These are phyloP conservation scores for Gardenia jasminoides DNA, from an alignment of 257 asterid genomes.

Conservation along the genomic window DNA sequence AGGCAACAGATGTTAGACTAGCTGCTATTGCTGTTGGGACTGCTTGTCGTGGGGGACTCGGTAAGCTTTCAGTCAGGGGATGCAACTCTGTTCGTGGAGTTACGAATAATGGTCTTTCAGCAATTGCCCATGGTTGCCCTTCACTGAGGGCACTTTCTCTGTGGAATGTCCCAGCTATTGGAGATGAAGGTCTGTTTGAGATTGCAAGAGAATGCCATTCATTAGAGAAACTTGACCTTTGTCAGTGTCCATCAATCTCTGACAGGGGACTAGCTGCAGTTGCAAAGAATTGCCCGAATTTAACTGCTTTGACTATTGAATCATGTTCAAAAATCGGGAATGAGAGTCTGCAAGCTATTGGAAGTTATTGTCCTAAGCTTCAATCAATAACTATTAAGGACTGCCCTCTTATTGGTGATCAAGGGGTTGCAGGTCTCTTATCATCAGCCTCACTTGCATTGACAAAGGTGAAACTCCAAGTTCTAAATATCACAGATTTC, in stretches of 20 bases:
- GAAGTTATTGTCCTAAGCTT: constrained; percentile 57
- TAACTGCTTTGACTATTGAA: constrained; percentile 63
- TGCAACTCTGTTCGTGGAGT: constrained; percentile 58
- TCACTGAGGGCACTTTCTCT: constrained; percentile 70
- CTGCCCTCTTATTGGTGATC: constrained; percentile 78
- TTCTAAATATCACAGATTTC: constrained; percentile 61
- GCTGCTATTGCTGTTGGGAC: constrained; percentile 92
- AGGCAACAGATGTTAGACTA: constrained; percentile 83
- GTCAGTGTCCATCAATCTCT: constrained; percentile 67
- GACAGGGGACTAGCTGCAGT: constrained; percentile 64
- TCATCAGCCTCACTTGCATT: constrained; percentile 46
- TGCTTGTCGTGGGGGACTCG: constrained; percentile 88
- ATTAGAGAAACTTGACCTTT: constrained; percentile 75
- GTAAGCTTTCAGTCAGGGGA: constrained; percentile 82
- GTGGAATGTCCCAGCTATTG: constrained; percentile 68
- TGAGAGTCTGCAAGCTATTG: constrained; percentile 64
- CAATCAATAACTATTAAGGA: constrained; percentile 64
- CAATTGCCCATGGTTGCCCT: constrained; percentile 84
- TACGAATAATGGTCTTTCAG: constrained; percentile 64
- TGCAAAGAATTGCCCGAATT: constrained; percentile 60
- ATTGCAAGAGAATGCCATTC: constrained; percentile 75
- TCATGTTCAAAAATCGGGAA: constrained; percentile 69
- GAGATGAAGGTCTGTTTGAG: constrained; percentile 76
- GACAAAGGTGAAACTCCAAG: constrained; percentile 71
- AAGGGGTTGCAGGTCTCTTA: constrained; percentile 64